Percentiles rank a stretch among this genome's conserved stretches.
These are phyloP conservation scores for Populus hybrid DNA, from an alignment of 441 rosid genomes.

Conservation along the genomic window DNA sequence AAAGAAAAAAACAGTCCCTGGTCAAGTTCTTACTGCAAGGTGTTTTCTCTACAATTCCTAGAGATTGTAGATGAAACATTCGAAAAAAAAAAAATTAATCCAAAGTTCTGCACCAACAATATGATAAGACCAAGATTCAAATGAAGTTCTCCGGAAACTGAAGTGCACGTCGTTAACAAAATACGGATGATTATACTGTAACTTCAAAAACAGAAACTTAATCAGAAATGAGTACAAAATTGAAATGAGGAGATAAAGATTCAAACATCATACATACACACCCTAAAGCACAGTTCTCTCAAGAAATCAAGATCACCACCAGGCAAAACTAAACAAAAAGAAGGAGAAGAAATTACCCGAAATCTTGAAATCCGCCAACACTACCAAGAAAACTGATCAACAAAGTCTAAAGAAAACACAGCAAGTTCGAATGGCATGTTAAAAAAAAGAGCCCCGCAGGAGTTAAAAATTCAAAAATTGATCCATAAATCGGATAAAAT, in stretches of 20 bases:
- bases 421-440: background rate
- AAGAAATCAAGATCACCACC: conserved; percentile 1
- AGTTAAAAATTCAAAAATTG: background rate
- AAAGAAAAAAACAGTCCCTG: background rate
- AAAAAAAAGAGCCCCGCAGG: background rate
- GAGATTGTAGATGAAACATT: background rate
- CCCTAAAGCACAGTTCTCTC: background rate
- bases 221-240: background rate
- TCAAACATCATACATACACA: background rate
- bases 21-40: background rate
- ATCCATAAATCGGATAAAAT: background rate
- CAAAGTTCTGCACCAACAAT: background rate
- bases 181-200: background rate
- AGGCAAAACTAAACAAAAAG: background rate
- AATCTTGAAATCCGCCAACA: background rate
- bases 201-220: background rate
- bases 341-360: background rate
- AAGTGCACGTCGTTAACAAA: background rate
- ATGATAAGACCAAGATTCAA: background rate
- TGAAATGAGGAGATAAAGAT: background rate
- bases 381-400: background rate
- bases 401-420: background rate
- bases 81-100: background rate
- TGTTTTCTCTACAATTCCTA: background rate
- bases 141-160: background rate